Evolutionary conservation across 805 yeast genomes (phyloP), one percentile per base, ranked within the genome.

Genomic region (Yarrowia bubula): DNA sequence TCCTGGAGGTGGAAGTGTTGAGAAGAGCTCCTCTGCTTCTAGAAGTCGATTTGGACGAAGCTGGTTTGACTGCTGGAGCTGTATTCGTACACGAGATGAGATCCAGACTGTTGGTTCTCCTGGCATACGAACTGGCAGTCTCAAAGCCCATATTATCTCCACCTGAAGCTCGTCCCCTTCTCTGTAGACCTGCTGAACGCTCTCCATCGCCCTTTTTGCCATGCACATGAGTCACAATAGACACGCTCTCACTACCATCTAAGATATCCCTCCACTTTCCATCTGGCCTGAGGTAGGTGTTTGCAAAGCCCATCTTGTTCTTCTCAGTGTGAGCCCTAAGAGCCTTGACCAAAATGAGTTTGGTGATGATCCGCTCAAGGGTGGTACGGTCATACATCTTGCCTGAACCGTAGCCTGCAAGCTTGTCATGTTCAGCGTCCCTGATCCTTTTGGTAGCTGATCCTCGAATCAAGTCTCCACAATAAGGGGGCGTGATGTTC

Each of bases 381-480:
- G 87, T 90, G 1, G 85, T 83, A 68, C 86, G 86, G n/a, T 84
- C 83, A 69, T 87, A 72, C 8, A 76, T 78, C 69, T 81, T 84
- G 4, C 97, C 97, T 32, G 76, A 76, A 1, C 97, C 97, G 72
- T 89, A 92, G 50, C 76, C 82, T n/a, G 81, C 80, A 48, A 80
- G 79, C 17, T 70, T 70, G 70, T 88, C 85, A 71, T 88, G 90
- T 0, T 92, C 90, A 50, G 84, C 78, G 38, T 79, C 81, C 11
- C 83, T 78, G 66, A 91, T 83, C 71, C 86, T 87, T n/a, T 81
- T 80, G 66, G 78, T 77, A 68, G 81, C 84, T 0, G 91, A 83
- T 0, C 98, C 97, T 70, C 87, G 84, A 74, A 86, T 87, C 5
- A 91, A 81, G 74, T 92, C 98, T 69, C 90, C 92, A 72, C 93